Percentiles rank a stretch among this genome's conserved stretches.
Conservation (phyloP, 2,329 filamentous ascomycete genomes). For the Paecilomyces sp. region DNA sequence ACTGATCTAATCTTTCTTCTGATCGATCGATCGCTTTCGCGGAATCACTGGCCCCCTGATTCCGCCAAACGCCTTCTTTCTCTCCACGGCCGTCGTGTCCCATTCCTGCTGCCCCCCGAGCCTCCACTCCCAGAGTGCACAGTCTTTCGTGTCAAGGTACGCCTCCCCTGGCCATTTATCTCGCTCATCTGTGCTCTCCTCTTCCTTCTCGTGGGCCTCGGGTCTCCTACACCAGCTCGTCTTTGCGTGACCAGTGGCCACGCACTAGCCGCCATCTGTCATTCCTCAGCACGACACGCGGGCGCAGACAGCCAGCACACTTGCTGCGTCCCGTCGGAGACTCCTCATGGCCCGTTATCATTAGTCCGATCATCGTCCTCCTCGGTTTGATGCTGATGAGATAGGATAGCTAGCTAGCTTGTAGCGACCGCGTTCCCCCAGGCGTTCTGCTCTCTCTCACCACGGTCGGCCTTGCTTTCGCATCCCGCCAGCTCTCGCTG, state of each 20-base stretch:
- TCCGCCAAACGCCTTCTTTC: constrained; percentile 8
- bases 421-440: not conserved
- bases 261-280: constrained; percentile 16
- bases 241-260: constrained; percentile 17
- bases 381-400: not conserved
- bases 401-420: not conserved
- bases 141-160: constrained; percentile 16
- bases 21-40: constrained; percentile 5
- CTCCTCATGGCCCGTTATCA: not conserved
- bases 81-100: constrained; percentile 11
- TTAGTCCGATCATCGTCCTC: not conserved
- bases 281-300: constrained; percentile 16
- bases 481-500: constrained; percentile 3
- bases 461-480: not conserved
- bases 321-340: not conserved
- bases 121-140: constrained; percentile 21
- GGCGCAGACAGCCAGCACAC: constrained; percentile 3
- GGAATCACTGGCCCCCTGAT: constrained; percentile 1
- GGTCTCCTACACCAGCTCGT: constrained; percentile 3
- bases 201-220: constrained; percentile 1
- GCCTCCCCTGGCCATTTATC: constrained; percentile 8
- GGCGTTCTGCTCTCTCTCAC: constrained; percentile 1
- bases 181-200: constrained; percentile 10
- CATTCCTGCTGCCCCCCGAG: constrained; percentile 14
- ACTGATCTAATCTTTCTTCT: constrained; percentile 1